These are phyloP conservation scores for Fusarium transvaalense DNA, from an alignment of 2,329 filamentous ascomycete species.

Conservation along the genomic window DNA sequence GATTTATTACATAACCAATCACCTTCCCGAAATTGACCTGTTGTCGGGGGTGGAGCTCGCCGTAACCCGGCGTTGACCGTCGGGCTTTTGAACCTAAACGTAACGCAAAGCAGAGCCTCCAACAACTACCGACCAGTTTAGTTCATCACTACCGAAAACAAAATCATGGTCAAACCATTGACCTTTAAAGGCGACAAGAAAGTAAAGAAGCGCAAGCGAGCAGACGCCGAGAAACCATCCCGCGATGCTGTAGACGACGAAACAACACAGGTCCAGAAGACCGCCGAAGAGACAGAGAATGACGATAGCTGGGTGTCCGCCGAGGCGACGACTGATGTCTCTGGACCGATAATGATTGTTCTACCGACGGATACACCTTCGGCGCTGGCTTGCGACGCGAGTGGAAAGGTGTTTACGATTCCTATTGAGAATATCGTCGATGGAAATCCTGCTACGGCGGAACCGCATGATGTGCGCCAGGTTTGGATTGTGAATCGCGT, in stretches of 20 bases:
- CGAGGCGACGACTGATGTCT: slow-evolving; percentile 78
- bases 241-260: slow-evolving; percentile 35
- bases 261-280: slow-evolving; percentile 36
- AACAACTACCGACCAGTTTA: slow-evolving; percentile 12
- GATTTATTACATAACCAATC: slow-evolving; percentile 46
- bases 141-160: not conserved
- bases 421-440: slow-evolving; percentile 90
- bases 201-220: slow-evolving; percentile 88
- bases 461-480: slow-evolving; percentile 95
- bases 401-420: slow-evolving; percentile 86
- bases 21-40: slow-evolving; percentile 29
- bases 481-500: slow-evolving; percentile 93
- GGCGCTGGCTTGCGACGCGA: slow-evolving; percentile 86
- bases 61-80: slow-evolving; percentile 47
- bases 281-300: slow-evolving; percentile 58
- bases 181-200: slow-evolving; percentile 98
- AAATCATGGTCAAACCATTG: slow-evolving; percentile 84
- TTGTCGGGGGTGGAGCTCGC: slow-evolving; percentile 50
- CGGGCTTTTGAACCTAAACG: not conserved
- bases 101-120: slow-evolving; percentile 11
- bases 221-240: slow-evolving; percentile 62
- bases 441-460: slow-evolving; percentile 82
- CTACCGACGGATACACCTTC: slow-evolving; percentile 79
- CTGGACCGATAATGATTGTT: slow-evolving; percentile 85
- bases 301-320: slow-evolving; percentile 95